Percentiles rank a stretch among this genome's conserved stretches.
phyloP scores from a whole-genome alignment of 768 basidiomycete species.

The Termitomyces bulborhizus region DNA sequence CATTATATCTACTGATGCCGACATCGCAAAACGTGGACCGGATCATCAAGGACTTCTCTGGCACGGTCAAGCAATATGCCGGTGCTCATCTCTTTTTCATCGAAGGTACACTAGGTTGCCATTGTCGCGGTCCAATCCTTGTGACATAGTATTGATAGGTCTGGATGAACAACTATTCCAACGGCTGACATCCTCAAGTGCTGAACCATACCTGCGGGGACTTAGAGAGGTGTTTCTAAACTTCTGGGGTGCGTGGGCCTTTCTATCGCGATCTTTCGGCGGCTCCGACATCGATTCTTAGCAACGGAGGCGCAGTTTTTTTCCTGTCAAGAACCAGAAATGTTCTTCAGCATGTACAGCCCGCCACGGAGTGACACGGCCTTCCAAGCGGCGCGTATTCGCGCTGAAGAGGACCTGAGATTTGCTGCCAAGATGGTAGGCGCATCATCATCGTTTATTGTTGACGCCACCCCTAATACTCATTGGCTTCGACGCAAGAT shows the following conservation, averaged over 20 bases:
- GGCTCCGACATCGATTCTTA: constrained; percentile 22
- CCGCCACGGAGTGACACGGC: constrained; percentile 71
- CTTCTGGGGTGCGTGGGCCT: constrained; percentile 70
- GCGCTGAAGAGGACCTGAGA: constrained; percentile 84
- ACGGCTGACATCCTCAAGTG: constrained; percentile 66
- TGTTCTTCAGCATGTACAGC: constrained; percentile 88
- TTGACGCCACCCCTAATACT: neutral
- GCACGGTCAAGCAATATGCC: constrained; percentile 60
- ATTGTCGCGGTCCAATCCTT: neutral
- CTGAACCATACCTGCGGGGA: constrained; percentile 68
- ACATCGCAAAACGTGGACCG: constrained; percentile 92
- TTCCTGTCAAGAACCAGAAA: constrained; percentile 66
- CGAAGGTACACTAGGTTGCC: constrained; percentile 47
- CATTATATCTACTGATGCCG: constrained; percentile 91
- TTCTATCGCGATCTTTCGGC: neutral
- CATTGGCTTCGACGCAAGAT: constrained; percentile 41
- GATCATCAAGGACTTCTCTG: constrained; percentile 77
- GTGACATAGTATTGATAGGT: constrained; percentile 35
- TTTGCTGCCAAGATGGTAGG: constrained; percentile 68
- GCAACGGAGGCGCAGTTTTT: constrained; percentile 86
- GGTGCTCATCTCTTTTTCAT: constrained; percentile 90
- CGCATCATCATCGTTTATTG: neutral
- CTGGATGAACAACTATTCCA: constrained; percentile 75
- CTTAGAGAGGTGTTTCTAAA: constrained; percentile 89
- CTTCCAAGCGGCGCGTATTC: constrained; percentile 58